phyloP scores from a whole-genome alignment of 2,329 filamentous ascomycete genomes.

The Akanthomyces uredinophilus region DNA sequence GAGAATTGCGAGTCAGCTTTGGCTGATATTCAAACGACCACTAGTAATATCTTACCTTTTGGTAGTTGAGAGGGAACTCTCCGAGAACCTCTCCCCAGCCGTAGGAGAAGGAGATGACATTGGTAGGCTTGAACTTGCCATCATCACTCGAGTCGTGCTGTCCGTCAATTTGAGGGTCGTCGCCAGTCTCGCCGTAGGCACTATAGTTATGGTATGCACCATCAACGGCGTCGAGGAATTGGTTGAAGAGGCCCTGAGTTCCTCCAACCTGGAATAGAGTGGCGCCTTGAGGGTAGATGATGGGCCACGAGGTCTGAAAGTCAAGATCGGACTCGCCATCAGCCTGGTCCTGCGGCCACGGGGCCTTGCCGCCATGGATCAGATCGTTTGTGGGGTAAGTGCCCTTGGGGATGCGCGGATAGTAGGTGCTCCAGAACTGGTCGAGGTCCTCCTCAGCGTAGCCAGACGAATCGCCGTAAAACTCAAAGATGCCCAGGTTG shows the following conservation, averaged over 20 bases:
- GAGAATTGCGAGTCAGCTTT: not conserved
- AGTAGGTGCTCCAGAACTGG: constrained; percentile 29
- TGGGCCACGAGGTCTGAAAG: constrained; percentile 37
- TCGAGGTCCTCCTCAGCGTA: constrained; percentile 27
- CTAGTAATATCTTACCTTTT: no score
- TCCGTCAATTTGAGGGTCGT: not conserved
- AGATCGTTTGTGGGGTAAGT: constrained; percentile 31
- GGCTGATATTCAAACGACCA: no score
- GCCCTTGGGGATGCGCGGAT: constrained; percentile 30
- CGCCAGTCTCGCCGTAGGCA: no score
- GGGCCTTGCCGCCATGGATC: constrained; percentile 21
- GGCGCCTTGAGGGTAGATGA: constrained; percentile 46
- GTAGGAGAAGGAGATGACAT: not conserved
- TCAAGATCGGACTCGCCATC: constrained; percentile 43
- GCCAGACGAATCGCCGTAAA: constrained; percentile 32
- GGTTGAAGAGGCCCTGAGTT: not conserved
- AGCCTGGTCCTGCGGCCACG: constrained; percentile 16
- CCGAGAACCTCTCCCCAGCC: not conserved
- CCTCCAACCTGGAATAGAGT: constrained; percentile 28
- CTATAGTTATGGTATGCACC: no score
- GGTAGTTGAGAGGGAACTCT: no score
- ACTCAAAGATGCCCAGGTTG: constrained; percentile 38
- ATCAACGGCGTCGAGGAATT: not conserved
- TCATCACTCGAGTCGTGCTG: not conserved
- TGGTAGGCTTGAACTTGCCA: not conserved